These are phyloP conservation scores for Penicillium olsonii DNA, from an alignment of 2,329 filamentous ascomycete species.

Conservation along the genomic window DNA sequence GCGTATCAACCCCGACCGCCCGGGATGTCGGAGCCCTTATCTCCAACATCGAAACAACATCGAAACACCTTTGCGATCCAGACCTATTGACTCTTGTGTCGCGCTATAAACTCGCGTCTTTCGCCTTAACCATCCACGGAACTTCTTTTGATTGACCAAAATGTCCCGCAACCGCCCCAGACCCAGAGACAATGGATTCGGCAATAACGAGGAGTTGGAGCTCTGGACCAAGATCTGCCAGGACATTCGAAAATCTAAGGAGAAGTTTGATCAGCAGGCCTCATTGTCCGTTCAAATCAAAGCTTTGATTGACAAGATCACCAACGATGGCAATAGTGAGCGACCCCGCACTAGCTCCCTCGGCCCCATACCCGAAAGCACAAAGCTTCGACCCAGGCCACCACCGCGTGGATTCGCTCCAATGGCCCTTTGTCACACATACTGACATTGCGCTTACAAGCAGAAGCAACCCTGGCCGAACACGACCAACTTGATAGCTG, in stretches of 20 bases:
- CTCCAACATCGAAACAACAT: conserved; percentile 3
- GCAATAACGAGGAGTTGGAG: conserved; percentile 47
- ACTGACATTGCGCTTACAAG: conserved; percentile 14
- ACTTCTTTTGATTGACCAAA: not conserved
- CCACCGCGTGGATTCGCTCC: not conserved
- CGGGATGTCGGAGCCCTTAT: conserved; percentile 2
- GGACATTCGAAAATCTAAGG: conserved; percentile 45
- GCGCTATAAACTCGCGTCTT: not conserved
- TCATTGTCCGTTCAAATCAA: conserved; percentile 43
- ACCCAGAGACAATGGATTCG: conserved; percentile 45
- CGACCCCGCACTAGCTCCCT: conserved; percentile 16
- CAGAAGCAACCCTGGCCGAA: conserved; percentile 42
- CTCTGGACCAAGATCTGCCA: conserved; percentile 48
- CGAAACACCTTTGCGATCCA: not conserved
- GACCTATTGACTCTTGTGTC: not conserved
- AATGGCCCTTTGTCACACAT: not conserved
- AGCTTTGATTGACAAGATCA: conserved; percentile 47
- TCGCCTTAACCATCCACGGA: not conserved
- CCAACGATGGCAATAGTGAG: conserved; percentile 45
- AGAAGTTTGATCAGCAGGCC: conserved; percentile 47
- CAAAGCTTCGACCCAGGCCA: not conserved
- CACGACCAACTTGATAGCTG: conserved; percentile 48
- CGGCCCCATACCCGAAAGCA: conserved; percentile 2
- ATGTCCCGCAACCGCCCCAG: conserved; percentile 48
- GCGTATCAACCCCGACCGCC: conserved; percentile 10